Percentiles rank a stretch among this genome's conserved stretches.
Evolutionary conservation across 2,329 filamentous ascomycete genomes (phyloP).

Genomic region (Xylaria polymorpha): DNA sequence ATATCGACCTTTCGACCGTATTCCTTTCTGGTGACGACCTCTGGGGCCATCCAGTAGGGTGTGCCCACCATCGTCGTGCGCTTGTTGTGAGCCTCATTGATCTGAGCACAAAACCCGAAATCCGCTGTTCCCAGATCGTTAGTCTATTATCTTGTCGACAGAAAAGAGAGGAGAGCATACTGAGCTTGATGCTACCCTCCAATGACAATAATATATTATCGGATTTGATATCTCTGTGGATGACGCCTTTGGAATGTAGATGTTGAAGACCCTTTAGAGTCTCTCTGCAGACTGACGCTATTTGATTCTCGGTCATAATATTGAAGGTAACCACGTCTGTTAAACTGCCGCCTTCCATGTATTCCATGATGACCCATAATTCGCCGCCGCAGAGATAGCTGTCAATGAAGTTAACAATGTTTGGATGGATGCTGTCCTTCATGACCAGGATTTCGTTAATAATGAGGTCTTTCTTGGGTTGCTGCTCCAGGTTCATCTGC

Average conservation of each 20-base stretch:
- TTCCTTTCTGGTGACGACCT: slow-evolving; percentile 96
- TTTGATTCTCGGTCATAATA: slow-evolving; percentile 98
- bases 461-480: slow-evolving; percentile 98
- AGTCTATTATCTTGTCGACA: slow-evolving; percentile 22
- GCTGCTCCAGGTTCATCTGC: slow-evolving; percentile 99
- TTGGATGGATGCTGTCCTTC: slow-evolving; percentile 98
- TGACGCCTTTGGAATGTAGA: slow-evolving; percentile 96
- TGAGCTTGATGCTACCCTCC: slow-evolving; percentile 97
- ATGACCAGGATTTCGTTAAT: slow-evolving; percentile 99
- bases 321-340: slow-evolving; percentile 99
- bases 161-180: slow-evolving; percentile 64
- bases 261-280: slow-evolving; percentile 92
- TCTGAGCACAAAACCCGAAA: slow-evolving; percentile 98
- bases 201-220: slow-evolving; percentile 96
- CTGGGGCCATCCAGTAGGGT: slow-evolving; percentile 99
- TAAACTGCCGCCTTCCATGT: slow-evolving; percentile 97
- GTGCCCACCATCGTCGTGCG: slow-evolving; percentile 99
- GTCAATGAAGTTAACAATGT: slow-evolving; percentile 99
- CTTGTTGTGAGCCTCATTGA: slow-evolving; percentile 97
- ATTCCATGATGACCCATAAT: slow-evolving; percentile 99
- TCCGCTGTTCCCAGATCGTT: slow-evolving; percentile 70
- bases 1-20: slow-evolving; percentile 99
- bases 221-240: slow-evolving; percentile 98
- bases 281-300: slow-evolving; percentile 94
- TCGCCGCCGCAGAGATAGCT: slow-evolving; percentile 91